Conservation (phyloP, 345 rosid genomes). For the Reutealis trisperma region DNA sequence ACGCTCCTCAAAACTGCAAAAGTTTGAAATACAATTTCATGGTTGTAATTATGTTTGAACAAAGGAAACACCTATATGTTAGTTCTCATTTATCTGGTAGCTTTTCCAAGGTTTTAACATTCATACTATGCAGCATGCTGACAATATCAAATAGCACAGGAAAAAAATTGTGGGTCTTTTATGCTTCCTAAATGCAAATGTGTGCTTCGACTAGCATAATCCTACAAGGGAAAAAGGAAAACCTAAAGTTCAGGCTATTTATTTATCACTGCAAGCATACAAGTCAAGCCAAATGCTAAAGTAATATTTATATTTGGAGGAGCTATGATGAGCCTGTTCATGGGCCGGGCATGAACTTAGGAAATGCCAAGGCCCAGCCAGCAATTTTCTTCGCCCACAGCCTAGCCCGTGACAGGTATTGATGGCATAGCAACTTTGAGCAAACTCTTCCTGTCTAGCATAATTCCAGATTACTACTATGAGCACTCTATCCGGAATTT, state of each 20-base stretch:
- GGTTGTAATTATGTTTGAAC: conserved; percentile 6
- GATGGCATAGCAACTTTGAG: neutral
- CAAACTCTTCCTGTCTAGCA: neutral
- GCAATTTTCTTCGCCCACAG: too few relatives aligned
- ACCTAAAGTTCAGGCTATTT: neutral
- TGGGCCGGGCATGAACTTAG: too few relatives aligned
- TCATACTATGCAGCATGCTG: neutral
- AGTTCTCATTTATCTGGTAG: neutral
- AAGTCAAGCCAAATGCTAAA: neutral
- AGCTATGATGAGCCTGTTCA: neutral
- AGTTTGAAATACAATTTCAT: neutral
- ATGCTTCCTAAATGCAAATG: neutral
- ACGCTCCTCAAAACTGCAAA: conserved; percentile 89
- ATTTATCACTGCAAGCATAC: neutral
- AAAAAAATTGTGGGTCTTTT: neutral
- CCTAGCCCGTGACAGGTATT: too few relatives aligned
- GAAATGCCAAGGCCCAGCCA: too few relatives aligned
- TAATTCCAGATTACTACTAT: neutral
- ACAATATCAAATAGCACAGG: neutral
- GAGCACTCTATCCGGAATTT: neutral
- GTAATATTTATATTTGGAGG: neutral
- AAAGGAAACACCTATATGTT: neutral
- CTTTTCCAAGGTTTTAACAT: neutral
- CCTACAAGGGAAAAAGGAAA: neutral
- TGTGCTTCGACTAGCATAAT: neutral